Conservation (phyloP, 2,329 filamentous ascomycete genomes). For the Mycosphaerella sp. region DNA sequence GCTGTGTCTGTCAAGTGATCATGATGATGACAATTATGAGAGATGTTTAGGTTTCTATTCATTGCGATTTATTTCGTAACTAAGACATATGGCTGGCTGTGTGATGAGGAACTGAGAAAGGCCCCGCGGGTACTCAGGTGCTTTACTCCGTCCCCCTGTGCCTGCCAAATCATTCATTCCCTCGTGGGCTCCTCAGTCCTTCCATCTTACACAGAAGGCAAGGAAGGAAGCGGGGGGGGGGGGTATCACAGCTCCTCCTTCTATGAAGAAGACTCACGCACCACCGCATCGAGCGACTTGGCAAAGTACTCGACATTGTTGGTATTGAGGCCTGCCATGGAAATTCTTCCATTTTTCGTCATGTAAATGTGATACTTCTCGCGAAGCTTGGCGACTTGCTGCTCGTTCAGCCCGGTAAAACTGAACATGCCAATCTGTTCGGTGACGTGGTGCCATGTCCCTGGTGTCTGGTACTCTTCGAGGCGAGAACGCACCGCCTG, state of each 20-base stretch:
- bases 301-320: slow-evolving; percentile 91
- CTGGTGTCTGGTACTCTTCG: slow-evolving; percentile 77
- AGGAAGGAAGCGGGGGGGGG: too few relatives aligned
- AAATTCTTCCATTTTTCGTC: slow-evolving; percentile 97
- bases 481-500: slow-evolving; percentile 69
- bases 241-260: neutral
- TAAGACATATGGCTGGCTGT: too few relatives aligned
- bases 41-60: too few relatives aligned
- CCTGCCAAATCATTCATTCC: too few relatives aligned
- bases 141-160: too few relatives aligned
- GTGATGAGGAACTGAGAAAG: too few relatives aligned
- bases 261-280: slow-evolving; percentile 47
- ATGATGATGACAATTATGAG: too few relatives aligned
- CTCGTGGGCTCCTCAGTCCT: too few relatives aligned
- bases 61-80: too few relatives aligned
- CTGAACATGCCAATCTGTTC: slow-evolving; percentile 99
- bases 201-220: too few relatives aligned
- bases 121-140: too few relatives aligned
- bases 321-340: slow-evolving; percentile 95
- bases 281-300: slow-evolving; percentile 77
- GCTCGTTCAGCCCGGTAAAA: slow-evolving; percentile 73
- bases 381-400: slow-evolving; percentile 65
- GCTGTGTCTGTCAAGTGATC: too few relatives aligned
- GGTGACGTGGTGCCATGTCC: slow-evolving; percentile 94
- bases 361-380: slow-evolving; percentile 74